Conservation (phyloP, 139 green algal genomes). For the Raphidocelis subcapitata region DNA sequence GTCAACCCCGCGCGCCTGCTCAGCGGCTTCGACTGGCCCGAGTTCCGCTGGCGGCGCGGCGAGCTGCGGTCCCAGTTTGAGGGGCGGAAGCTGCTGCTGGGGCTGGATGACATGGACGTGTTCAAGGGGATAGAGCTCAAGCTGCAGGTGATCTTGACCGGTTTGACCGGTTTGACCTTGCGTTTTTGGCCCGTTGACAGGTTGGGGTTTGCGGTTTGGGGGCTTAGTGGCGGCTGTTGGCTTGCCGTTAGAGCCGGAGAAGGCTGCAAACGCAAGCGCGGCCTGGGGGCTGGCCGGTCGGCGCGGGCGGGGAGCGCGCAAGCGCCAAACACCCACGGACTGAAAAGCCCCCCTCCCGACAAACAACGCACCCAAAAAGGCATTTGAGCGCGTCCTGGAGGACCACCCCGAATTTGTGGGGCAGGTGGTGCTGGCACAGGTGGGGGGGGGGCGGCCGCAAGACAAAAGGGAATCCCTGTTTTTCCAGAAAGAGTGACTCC, state of each 20-base stretch:
- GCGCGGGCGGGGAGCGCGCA: no score
- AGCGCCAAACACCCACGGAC: no score
- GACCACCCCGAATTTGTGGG: conserved; percentile 80
- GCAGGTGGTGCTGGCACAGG: conserved; percentile 87
- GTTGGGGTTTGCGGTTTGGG: not conserved
- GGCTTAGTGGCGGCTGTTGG: no score
- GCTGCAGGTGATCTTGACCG: conserved; percentile 41
- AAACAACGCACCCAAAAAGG: no score
- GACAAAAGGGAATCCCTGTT: no score
- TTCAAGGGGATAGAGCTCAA: conserved; percentile 92
- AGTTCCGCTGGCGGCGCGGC: conserved; percentile 88
- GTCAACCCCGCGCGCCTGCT: conserved; percentile 86
- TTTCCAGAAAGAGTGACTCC: no score
- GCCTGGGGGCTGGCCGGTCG: no score
- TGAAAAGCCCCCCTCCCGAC: no score
- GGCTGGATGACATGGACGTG: conserved; percentile 95
- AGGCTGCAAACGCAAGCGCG: no score
- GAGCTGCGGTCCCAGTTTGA: conserved; percentile 82
- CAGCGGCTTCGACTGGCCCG: conserved; percentile 77
- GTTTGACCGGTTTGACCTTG: no score
- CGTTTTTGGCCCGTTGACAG: not conserved
- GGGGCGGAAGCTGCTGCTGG: conserved; percentile 73
- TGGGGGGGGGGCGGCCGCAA: conserved; percentile 33
- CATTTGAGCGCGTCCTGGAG: conserved; percentile 82
- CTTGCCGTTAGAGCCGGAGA: no score